Base-by-base conservation (phyloP, 1,284 basidiomycete species). In the Cryptococcus sp. region DNA sequence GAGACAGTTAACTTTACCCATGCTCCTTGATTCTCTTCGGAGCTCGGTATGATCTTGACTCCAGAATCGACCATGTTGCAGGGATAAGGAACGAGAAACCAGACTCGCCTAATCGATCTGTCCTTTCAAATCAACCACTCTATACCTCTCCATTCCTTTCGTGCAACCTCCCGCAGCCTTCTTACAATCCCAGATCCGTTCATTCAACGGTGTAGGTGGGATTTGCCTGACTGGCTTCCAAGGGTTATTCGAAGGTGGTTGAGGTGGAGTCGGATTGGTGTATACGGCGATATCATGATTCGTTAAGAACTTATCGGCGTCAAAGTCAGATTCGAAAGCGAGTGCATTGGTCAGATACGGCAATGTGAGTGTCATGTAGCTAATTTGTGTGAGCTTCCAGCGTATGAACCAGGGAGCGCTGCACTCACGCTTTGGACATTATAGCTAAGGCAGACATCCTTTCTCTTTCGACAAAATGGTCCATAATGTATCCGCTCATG, bases 401-500 rank as follows among this genome's bases (percentile, higher is more conserved):
- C 34, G 13, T 30, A 2, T 4, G 33, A 42, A 11, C 5, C 36
- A 46, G 11, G 4, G 8, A 31, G 10, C 32, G 23, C 38, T 30
- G 5, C 23, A 81, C 92, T 71, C 65, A 95, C 93, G 89, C 88
- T 83, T 89, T 94, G 41, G 90, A 84, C 80, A 98, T 93, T 65
- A 89, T 84, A 66, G 91, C 83, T 56, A 99, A 78, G 1, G 93
- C 93, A 58, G 86, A 85, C 55, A 89, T 83, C 55, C 96, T 81
- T 79, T 98, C 96, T 62, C 96, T 84, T 70, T 88, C 86, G 64
- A 97, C 88, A 74, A 98, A 97, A 76, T 98, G 93, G 77, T 98
- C 95, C 90, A 98, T 96, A 71, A 99, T 92, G 76, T 98, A 98
- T 55, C 86, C 93, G 50, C 92, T 91, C 96, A 98, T 98, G 73